phyloP scores from a whole-genome alignment of 441 rosid genomes.

The Raphanus hybrid region DNA sequence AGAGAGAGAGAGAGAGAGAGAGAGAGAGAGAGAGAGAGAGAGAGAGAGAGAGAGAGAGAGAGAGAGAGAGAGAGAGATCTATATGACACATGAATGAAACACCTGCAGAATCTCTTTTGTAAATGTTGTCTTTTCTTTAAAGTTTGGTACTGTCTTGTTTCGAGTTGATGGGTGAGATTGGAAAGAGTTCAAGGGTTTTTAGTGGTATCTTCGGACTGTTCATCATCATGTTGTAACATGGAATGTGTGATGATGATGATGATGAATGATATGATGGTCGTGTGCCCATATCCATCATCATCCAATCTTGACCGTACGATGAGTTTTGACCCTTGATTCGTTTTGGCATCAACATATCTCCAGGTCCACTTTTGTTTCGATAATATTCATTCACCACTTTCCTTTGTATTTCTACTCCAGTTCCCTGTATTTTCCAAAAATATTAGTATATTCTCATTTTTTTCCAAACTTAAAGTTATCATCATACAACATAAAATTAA shows the following conservation, averaged over 20 bases:
- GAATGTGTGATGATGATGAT: conserved; percentile 35
- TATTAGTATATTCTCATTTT: not conserved
- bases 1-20: too few relatives aligned
- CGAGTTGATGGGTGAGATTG: conserved; percentile 70
- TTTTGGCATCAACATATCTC: conserved; percentile 58
- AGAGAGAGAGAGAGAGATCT: not conserved
- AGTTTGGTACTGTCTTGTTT: conserved; percentile 53
- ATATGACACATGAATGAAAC: conserved; percentile 38
- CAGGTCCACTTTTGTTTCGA: conserved; percentile 38
- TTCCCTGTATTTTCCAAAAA: conserved; percentile 36
- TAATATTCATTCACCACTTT: conserved; percentile 50
- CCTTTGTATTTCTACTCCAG: conserved; percentile 37
- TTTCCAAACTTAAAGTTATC: not conserved
- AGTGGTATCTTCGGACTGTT: conserved; percentile 55
- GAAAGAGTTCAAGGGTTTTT: conserved; percentile 88
- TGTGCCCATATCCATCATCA: conserved; percentile 56
- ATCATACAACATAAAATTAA: not conserved
- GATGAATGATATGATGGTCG: conserved; percentile 43
- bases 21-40: too few relatives aligned
- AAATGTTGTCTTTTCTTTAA: conserved; percentile 39
- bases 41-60: too few relatives aligned
- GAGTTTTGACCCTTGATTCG: conserved; percentile 47
- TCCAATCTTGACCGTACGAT: conserved; percentile 56
- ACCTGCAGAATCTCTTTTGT: conserved; percentile 47
- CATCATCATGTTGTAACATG: conserved; percentile 42